Percentiles rank a stretch among this genome's conserved stretches.
These are phyloP conservation scores for Pichia sp. DNA, from an alignment of 1,139 yeast genomes.

Conservation along the genomic window DNA sequence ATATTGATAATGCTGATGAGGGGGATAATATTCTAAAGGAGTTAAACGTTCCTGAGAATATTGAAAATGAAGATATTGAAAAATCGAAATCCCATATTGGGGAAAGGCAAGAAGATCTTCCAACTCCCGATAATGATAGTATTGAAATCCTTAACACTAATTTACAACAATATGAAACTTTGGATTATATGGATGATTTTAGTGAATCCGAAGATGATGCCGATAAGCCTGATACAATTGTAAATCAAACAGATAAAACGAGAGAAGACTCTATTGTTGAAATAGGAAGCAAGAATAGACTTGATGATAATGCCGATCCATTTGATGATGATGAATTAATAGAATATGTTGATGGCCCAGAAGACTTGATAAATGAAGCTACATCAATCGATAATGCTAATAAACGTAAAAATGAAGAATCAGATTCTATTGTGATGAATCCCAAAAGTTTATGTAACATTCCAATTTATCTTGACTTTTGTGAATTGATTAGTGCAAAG, in stretches of 20 bases:
- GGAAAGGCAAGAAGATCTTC: neutral
- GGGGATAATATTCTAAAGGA: too few relatives aligned
- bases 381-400: too few relatives aligned
- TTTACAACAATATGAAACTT: neutral
- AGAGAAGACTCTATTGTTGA: neutral
- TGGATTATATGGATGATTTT: constrained; percentile 3
- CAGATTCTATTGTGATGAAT: neutral
- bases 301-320: neutral
- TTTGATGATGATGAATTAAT: constrained; percentile 9
- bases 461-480: constrained; percentile 26
- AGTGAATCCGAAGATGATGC: constrained; percentile 8
- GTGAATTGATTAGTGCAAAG: constrained; percentile 10
- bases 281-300: neutral
- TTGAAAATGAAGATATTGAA: neutral
- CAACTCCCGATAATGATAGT: too few relatives aligned
- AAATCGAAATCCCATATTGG: neutral
- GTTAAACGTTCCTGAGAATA: neutral
- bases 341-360: constrained; percentile 2
- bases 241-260: neutral
- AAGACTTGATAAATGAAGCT: neutral
- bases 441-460: constrained; percentile 6
- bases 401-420: neutral
- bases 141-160: too few relatives aligned
- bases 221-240: neutral
- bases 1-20: neutral